These are phyloP conservation scores for Scedosporium dehoogii DNA, from an alignment of 2,329 filamentous ascomycete genomes.

Conservation along the genomic window DNA sequence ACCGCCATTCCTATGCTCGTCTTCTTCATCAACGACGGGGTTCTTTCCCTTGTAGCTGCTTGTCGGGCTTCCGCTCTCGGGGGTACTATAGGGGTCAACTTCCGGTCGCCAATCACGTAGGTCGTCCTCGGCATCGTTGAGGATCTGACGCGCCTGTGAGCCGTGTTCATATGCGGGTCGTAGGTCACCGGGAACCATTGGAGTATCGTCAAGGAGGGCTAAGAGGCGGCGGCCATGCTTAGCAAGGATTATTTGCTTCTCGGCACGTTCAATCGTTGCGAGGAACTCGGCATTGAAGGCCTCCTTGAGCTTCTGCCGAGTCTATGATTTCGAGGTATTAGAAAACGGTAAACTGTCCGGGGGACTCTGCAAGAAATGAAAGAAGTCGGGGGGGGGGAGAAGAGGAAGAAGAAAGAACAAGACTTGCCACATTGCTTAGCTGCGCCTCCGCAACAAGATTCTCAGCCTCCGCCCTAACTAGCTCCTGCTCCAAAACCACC, in stretches of 20 bases:
- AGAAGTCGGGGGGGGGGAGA: no score
- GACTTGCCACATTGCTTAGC: slow-evolving; percentile 78
- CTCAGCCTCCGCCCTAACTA: slow-evolving; percentile 91
- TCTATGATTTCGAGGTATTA: slow-evolving; percentile 38
- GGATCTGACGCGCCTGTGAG: slow-evolving; percentile 66
- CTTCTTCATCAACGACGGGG: slow-evolving; percentile 6
- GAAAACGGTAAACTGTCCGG: no score
- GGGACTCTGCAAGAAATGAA: background rate
- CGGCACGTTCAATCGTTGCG: slow-evolving; percentile 87
- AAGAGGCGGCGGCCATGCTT: slow-evolving; percentile 81
- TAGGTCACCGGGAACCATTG: slow-evolving; percentile 76
- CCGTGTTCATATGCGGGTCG: slow-evolving; percentile 57
- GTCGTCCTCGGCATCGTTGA: slow-evolving; percentile 88
- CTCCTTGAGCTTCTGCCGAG: slow-evolving; percentile 91
- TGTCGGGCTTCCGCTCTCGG: slow-evolving; percentile 1
- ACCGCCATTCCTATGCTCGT: slow-evolving; percentile 4
- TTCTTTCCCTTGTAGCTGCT: slow-evolving; percentile 5
- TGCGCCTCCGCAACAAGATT: slow-evolving; percentile 94
- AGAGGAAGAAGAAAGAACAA: background rate
- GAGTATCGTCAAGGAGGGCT: slow-evolving; percentile 77
- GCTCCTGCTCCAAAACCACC: slow-evolving; percentile 84
- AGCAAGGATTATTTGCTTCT: slow-evolving; percentile 93
- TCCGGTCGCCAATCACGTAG: slow-evolving; percentile 63
- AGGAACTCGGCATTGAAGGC: slow-evolving; percentile 83
- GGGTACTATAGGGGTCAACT: slow-evolving; percentile 18